phyloP scores from a whole-genome alignment of 176 grass and related monocot genomes.

The bread wheat (Triticum aestivum) region IWGSC_CS_RefSeq_v2.1 NC_057800.1:383337737-383338236 shows the following conservation, averaged over 20 bases:
- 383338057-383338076: constrained; percentile 22
- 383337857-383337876: not conserved
- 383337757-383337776: not conserved
- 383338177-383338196: constrained; percentile 23
- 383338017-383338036: constrained; percentile 41
- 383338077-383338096: constrained; percentile 37
- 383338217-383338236: constrained; percentile 43
- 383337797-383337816: not conserved
- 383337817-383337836: not conserved
- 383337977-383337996: constrained; percentile 82
- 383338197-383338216: constrained; percentile 35
- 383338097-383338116: not conserved
- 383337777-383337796: not conserved
- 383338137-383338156: constrained; percentile 39
- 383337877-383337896: constrained; percentile 25
- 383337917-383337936: constrained; percentile 85
- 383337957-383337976: constrained; percentile 96
- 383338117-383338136: constrained; percentile 72
- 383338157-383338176: constrained; percentile 28
- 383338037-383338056: constrained; percentile 33
- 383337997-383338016: constrained; percentile 53
- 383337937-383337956: constrained; percentile 84
- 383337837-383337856: not conserved
- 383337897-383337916: constrained; percentile 88
- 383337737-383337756: not conserved